These are phyloP conservation scores for Aspergillus sp. DNA, from an alignment of 2,329 filamentous ascomycete species.

Conservation along the genomic window DNA sequence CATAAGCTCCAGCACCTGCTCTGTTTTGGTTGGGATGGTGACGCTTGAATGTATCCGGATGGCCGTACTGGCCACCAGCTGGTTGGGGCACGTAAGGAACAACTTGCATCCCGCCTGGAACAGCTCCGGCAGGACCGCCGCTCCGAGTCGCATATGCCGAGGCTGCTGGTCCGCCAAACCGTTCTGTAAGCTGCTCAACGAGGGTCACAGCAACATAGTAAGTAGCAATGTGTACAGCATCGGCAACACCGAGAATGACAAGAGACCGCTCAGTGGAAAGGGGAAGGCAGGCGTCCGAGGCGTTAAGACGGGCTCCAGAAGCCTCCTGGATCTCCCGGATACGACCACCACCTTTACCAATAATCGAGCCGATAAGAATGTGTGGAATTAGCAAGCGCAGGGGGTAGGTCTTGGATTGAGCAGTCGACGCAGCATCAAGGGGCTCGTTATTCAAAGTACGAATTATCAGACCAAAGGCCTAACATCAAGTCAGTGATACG, in stretches of 20 bases:
- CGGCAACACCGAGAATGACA: slow-evolving; percentile 94
- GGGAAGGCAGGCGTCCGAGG: slow-evolving; percentile 90
- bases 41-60: slow-evolving; percentile 79
- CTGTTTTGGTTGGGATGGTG: slow-evolving; percentile 73
- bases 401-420: slow-evolving; percentile 95
- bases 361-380: slow-evolving; percentile 97
- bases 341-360: slow-evolving; percentile 91
- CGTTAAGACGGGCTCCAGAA: slow-evolving; percentile 92
- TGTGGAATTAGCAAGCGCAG: slow-evolving; percentile 93
- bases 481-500: slow-evolving; percentile 18
- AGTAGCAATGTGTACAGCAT: slow-evolving; percentile 97
- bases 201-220: slow-evolving; percentile 99
- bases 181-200: slow-evolving; percentile 93
- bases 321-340: slow-evolving; percentile 99
- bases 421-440: slow-evolving; percentile 79
- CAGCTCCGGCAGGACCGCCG: slow-evolving; percentile 86
- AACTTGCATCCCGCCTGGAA: slow-evolving; percentile 97
- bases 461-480: slow-evolving; percentile 98
- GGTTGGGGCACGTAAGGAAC: slow-evolving; percentile 97
- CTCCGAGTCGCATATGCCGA: slow-evolving; percentile 97
- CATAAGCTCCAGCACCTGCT: slow-evolving; percentile 72
- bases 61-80: slow-evolving; percentile 87
- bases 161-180: slow-evolving; percentile 90
- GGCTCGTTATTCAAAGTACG: slow-evolving; percentile 97
- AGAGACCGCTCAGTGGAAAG: slow-evolving; percentile 96